phyloP scores from a whole-genome alignment of 345 rosid species.

The Bruguiera parviflora region DNA sequence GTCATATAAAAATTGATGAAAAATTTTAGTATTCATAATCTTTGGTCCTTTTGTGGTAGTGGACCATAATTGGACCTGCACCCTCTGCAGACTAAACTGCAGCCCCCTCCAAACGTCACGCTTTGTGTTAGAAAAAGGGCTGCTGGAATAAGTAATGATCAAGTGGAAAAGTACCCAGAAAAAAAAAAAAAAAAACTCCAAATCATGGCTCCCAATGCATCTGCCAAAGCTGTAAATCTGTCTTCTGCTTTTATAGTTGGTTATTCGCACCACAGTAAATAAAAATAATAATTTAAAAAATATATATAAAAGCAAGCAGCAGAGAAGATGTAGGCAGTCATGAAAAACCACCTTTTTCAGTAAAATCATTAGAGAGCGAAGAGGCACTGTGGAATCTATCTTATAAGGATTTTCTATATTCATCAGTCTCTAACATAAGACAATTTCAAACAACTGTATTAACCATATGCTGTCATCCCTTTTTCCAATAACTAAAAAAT shows the following conservation, averaged over 20 bases:
- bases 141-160: not conserved
- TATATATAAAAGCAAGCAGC: not conserved
- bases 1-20: too few relatives aligned
- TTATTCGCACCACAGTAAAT: slow-evolving; percentile 18
- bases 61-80: not conserved
- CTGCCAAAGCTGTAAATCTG: slow-evolving; percentile 32
- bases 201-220: slow-evolving; percentile 26
- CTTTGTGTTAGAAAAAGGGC: not conserved
- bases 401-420: not conserved
- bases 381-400: slow-evolving; percentile 26
- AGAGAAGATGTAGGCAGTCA: slow-evolving; percentile 22
- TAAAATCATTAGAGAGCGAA: slow-evolving; percentile 38
- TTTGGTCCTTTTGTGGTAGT: too few relatives aligned
- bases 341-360: slow-evolving; percentile 36
- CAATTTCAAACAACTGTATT: slow-evolving; percentile 19
- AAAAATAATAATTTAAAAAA: not conserved
- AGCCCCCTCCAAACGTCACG: slow-evolving; percentile 4
- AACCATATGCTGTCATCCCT: slow-evolving; percentile 30
- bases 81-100: not conserved
- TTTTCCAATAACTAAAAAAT: slow-evolving; percentile 26
- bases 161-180: not conserved
- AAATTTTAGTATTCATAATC: too few relatives aligned
- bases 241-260: slow-evolving; percentile 29
- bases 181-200: slow-evolving; percentile 11
- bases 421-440: too few relatives aligned